A percentile compares a stretch with the other conserved stretches of the same genome.
Conservation (phyloP, 2,329 filamentous ascomycete genomes). For the Xylariaceae sp. region DNA sequence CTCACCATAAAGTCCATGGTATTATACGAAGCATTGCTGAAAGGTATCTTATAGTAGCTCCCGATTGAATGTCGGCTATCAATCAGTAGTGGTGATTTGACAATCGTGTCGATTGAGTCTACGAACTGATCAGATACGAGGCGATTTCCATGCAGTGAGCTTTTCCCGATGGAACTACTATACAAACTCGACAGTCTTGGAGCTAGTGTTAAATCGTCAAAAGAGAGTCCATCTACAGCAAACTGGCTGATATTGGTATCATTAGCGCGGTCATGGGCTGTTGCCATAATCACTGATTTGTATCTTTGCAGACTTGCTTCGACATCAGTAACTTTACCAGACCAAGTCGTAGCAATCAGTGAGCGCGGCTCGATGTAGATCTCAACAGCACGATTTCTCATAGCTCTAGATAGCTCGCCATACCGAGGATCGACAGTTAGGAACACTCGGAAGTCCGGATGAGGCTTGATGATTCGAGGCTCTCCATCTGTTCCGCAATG, state of each 20-base stretch:
- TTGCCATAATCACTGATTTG: conserved; percentile 44
- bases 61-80: conserved; percentile 44
- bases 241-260: conserved; percentile 40
- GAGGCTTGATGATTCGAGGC: conserved; percentile 78
- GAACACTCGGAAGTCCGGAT: conserved; percentile 89
- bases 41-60: conserved; percentile 44
- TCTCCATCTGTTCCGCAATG: conserved; percentile 84
- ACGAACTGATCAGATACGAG: conserved; percentile 19
- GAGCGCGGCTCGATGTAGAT: conserved; percentile 70
- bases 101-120: conserved; percentile 31
- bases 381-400: conserved; percentile 94
- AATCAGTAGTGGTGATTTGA: conserved; percentile 40
- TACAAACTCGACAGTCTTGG: conserved; percentile 35
- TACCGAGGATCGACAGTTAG: conserved; percentile 90
- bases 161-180: conserved; percentile 7
- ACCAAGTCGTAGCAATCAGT: conserved; percentile 41
- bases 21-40: conserved; percentile 33
- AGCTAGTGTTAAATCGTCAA: conserved; percentile 52
- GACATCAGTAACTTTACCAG: conserved; percentile 51
- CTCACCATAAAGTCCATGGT: conserved; percentile 53
- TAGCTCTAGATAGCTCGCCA: conserved; percentile 92
- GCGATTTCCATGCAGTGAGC: conserved; percentile 1
- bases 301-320: conserved; percentile 59
- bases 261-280: conserved; percentile 38
- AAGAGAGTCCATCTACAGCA: conserved; percentile 55